Conservation (phyloP, 2,329 filamentous ascomycete species). For the Fusarium secorum region DNA sequence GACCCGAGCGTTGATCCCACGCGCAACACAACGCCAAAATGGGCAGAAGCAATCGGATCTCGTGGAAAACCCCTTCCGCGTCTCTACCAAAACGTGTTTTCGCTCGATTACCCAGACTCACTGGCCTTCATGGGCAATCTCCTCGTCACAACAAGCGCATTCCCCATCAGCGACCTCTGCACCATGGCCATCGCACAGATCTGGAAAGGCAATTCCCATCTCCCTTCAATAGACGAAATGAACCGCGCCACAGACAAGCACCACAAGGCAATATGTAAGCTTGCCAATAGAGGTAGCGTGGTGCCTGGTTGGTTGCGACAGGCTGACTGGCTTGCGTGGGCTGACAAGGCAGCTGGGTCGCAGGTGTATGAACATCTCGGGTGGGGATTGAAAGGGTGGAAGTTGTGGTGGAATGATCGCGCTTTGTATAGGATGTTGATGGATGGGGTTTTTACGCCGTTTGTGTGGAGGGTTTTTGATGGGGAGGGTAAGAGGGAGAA, state of each 20-base stretch:
- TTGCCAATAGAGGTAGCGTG: slow-evolving; percentile 41
- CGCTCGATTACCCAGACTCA: slow-evolving; percentile 52
- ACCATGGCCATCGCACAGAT: slow-evolving; percentile 54
- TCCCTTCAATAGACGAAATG: slow-evolving; percentile 52
- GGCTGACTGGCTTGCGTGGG: slow-evolving; percentile 50
- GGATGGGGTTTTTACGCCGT: slow-evolving; percentile 52
- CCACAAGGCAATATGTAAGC: slow-evolving; percentile 45
- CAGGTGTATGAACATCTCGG: slow-evolving; percentile 51
- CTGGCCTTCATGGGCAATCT: slow-evolving; percentile 54
- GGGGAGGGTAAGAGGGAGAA: slow-evolving; percentile 50
- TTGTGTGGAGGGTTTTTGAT: slow-evolving; percentile 52
- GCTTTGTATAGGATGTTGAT: slow-evolving; percentile 50
- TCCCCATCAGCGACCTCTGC: slow-evolving; percentile 52
- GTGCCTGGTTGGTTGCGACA: slow-evolving; percentile 42
- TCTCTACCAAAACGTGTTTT: slow-evolving; percentile 56
- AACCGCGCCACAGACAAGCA: slow-evolving; percentile 45
- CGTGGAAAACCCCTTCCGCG: slow-evolving; percentile 45
- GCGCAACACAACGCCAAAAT: slow-evolving; percentile 32
- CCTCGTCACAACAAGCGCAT: slow-evolving; percentile 47
- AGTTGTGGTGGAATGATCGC: slow-evolving; percentile 51
- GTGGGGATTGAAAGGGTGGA: slow-evolving; percentile 52
- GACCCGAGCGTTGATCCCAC: slow-evolving; percentile 42
- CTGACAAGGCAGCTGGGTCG: slow-evolving; percentile 53
- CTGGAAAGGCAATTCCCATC: slow-evolving; percentile 49
- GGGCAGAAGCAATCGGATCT: slow-evolving; percentile 38